A percentile compares a stretch with the other conserved stretches of the same genome.
Conservation (phyloP, 768 basidiomycete species). For the Sutorius australiensis region DNA sequence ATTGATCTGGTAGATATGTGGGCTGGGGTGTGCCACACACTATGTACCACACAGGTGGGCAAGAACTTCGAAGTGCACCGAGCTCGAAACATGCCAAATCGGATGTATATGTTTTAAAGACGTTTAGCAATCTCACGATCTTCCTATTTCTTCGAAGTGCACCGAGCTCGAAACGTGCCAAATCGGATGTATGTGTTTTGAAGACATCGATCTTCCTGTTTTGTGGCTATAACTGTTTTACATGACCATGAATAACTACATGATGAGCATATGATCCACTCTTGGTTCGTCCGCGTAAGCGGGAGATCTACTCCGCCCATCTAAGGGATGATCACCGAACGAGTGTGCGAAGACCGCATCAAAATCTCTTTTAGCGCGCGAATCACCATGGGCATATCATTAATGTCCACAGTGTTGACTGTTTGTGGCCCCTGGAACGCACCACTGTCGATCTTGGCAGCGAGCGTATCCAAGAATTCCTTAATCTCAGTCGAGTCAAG, state of each 20-base stretch:
- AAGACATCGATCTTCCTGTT: not conserved
- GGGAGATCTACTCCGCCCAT: not conserved
- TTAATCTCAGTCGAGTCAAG: constrained; percentile 23
- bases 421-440: constrained; percentile 25
- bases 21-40: not conserved
- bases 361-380: constrained; percentile 23
- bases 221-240: not conserved
- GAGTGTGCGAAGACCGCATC: constrained; percentile 27
- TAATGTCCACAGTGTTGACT: constrained; percentile 22
- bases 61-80: not conserved
- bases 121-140: not conserved
- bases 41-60: not conserved
- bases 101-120: not conserved
- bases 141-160: not conserved
- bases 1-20: not conserved
- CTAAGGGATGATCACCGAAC: constrained; percentile 29
- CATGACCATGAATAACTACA: not conserved
- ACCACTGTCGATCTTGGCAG: constrained; percentile 30
- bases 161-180: not conserved
- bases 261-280: not conserved
- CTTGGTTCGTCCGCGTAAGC: not conserved
- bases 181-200: not conserved
- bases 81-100: not conserved
- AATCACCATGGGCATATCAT: constrained; percentile 17
- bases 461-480: constrained; percentile 26